Conservation (phyloP, 805 yeast genomes). For the Saccharomycopsis amapae region DNA sequence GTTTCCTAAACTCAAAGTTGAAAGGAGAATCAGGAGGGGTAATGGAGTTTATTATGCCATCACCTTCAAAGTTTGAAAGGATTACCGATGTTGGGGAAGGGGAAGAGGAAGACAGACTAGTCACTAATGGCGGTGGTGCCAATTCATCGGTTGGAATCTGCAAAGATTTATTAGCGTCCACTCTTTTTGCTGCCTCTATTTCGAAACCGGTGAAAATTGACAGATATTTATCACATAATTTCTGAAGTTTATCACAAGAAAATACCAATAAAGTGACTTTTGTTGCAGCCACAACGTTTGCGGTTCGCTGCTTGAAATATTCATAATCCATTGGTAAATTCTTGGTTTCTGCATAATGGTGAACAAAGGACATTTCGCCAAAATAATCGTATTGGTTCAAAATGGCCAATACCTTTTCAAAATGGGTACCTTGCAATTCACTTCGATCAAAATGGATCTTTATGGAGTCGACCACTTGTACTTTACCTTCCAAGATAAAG, state of each 20-base stretch:
- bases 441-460: constrained; percentile 23
- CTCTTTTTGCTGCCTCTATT: constrained; percentile 51
- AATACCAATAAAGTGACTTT: constrained; percentile 55
- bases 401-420: constrained; percentile 46
- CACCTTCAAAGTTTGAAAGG: no score
- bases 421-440: constrained; percentile 22
- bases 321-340: not conserved
- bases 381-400: constrained; percentile 58
- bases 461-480: constrained; percentile 50
- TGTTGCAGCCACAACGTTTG: constrained; percentile 56
- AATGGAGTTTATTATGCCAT: no score
- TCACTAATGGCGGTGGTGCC: not conserved
- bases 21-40: no score
- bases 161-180: constrained; percentile 27
- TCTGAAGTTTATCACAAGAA: constrained; percentile 45
- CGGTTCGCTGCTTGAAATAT: constrained; percentile 37
- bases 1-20: no score
- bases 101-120: no score
- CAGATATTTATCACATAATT: constrained; percentile 53
- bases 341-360: constrained; percentile 25
- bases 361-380: constrained; percentile 70
- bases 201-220: constrained; percentile 51
- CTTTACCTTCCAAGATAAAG: constrained; percentile 62
- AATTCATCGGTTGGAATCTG: no score
- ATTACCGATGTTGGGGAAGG: no score